A percentile compares a stretch with the other conserved stretches of the same genome.
Evolutionary conservation across 495 filamentous ascomycete species (phyloP).

Genomic region (Xylaria scruposa): DNA sequence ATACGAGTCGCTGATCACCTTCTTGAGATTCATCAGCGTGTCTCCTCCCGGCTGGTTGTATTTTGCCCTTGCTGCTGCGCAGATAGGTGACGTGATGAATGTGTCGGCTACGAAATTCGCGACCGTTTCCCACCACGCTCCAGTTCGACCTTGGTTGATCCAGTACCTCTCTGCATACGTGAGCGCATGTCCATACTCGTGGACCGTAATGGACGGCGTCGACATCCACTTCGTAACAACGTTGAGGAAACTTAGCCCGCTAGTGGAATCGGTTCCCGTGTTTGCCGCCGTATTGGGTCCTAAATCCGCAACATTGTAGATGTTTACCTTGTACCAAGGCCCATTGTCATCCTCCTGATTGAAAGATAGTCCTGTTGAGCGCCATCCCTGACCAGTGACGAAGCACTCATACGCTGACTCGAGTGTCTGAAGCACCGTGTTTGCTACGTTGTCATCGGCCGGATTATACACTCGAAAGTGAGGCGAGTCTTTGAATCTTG

Average conservation of each 20-base stretch:
- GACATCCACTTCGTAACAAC: slow-evolving; percentile 49
- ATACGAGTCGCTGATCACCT: slow-evolving; percentile 50
- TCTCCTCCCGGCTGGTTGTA: slow-evolving; percentile 43
- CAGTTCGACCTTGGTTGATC: slow-evolving; percentile 51
- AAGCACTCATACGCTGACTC: slow-evolving; percentile 55
- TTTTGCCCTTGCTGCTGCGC: slow-evolving; percentile 38
- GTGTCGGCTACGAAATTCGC: slow-evolving; percentile 56
- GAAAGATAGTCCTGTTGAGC: slow-evolving; percentile 49
- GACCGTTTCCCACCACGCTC: slow-evolving; percentile 56
- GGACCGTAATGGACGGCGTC: slow-evolving; percentile 47
- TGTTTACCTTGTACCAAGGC: slow-evolving; percentile 53
- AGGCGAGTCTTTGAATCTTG: slow-evolving; percentile 48
- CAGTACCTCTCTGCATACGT: slow-evolving; percentile 50
- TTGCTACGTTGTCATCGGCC: slow-evolving; percentile 36
- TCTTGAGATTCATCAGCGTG: slow-evolving; percentile 50
- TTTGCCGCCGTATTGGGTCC: slow-evolving; percentile 50
- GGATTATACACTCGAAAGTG: slow-evolving; percentile 54
- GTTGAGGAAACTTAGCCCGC: slow-evolving; percentile 49
- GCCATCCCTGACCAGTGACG: slow-evolving; percentile 49
- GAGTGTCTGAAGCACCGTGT: slow-evolving; percentile 42
- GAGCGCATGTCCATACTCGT: slow-evolving; percentile 55
- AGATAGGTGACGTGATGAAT: slow-evolving; percentile 48
- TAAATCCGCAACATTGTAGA: slow-evolving; percentile 47
- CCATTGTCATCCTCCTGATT: slow-evolving; percentile 44
- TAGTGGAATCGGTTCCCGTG: slow-evolving; percentile 42